Evolutionary conservation across 352 stramenopile species (phyloP).

Genomic region (Pythium plurisporium): DNA sequence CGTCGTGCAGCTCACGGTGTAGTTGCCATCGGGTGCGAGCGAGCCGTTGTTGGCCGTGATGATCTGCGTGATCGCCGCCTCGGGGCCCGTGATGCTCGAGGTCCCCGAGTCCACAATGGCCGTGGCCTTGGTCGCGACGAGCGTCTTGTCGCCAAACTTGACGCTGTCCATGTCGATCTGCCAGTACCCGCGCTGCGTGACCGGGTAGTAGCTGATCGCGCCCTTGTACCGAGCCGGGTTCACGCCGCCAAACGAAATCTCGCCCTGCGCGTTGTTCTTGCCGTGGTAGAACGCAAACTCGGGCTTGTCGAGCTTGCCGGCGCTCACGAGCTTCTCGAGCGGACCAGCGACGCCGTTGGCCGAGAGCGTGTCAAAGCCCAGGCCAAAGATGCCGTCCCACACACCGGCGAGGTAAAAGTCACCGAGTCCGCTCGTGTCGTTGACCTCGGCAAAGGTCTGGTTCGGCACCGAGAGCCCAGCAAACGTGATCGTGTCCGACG

Average conservation of each 20-base stretch:
- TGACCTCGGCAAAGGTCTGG: constrained; percentile 94
- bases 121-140: constrained; percentile 35
- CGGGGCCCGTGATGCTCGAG: constrained; percentile 92
- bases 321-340: constrained; percentile 91
- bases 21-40: constrained; percentile 48
- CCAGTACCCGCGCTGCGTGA: constrained; percentile 62
- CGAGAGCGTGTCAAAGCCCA: constrained; percentile 93
- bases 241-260: constrained; percentile 71
- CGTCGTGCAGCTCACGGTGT: constrained; percentile 90
- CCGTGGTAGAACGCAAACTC: constrained; percentile 97
- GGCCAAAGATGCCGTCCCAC: constrained; percentile 97
- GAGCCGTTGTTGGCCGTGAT: constrained; percentile 81
- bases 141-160: constrained; percentile 29
- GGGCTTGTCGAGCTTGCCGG: constrained; percentile 76
- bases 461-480: constrained; percentile 53
- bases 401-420: constrained; percentile 92
- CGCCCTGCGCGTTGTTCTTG: constrained; percentile 64
- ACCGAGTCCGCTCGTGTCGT: constrained; percentile 93
- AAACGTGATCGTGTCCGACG: constrained; percentile 78
- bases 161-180: constrained; percentile 68
- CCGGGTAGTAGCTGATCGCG: constrained; percentile 88
- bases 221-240: constrained; percentile 91
- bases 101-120: constrained; percentile 96
- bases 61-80: constrained; percentile 79
- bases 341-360: constrained; percentile 90